Base-by-base conservation (phyloP, 2,329 filamentous ascomycete genomes). In the Penicillium sclerotigenum region DNA sequence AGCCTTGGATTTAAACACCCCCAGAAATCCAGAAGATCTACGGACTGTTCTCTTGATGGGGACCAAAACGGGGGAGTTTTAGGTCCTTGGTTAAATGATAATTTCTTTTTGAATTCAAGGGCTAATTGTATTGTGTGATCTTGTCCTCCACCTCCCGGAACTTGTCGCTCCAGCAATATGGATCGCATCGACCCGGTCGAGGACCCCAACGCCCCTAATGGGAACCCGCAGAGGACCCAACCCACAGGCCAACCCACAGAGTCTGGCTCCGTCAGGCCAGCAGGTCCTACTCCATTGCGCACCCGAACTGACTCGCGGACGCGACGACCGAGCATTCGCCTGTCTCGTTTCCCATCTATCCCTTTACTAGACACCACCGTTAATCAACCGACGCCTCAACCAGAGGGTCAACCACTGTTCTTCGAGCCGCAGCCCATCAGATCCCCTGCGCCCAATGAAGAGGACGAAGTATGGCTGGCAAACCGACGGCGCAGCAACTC, bases 401-500 rank as follows among this genome's bases (percentile, higher is more conserved):
- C 49, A 24, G 53, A 52, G n/a, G 14, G 29, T 18, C 26, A 62
- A 57, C 49, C 63, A 47, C 53, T 62, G 50, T 31, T 59, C 47
- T 20, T 70, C 43, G 18, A 56, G 53, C 58, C 62, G 52, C 41
- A 52, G 47, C 37, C 55, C n/a, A 41, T 60, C 29, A 51, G 38
- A n/a, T 62, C 59, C 14, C 58, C 59, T 22, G 57, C 62, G 7
- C 48, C 56, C 11, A 43, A 57, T 13, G 64, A 67, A 45, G 68
- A 65, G 38, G 67, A 69, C 47, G 68, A 72, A 53, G 58, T 62
- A 28, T 63, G 61, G 57, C 60, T 68, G 47, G 60, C 57, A 10
- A 66, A 63, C 20, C 70, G 74, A 37, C 72, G 74, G 38, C 73
- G 74, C 59, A 76, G 74, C 58, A 76, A 59, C 53, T 76, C 74